Evolutionary conservation across 257 asterid genomes (phyloP).

Genomic region (Marsdenia floribunda): DNA sequence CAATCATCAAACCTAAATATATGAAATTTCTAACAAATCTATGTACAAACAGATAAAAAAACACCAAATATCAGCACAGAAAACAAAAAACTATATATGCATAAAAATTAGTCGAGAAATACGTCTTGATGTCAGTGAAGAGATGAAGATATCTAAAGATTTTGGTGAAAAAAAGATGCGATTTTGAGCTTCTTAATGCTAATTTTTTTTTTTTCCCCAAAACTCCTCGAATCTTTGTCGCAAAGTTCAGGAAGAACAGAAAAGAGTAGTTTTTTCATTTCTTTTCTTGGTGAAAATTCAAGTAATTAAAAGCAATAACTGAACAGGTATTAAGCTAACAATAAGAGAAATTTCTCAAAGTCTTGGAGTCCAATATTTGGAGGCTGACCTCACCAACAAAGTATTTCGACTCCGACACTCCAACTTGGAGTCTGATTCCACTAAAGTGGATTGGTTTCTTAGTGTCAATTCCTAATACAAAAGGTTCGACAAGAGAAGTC

Average conservation of each 20-base stretch:
- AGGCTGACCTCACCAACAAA: too few relatives aligned
- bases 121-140: conserved; percentile 18
- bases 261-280: not conserved
- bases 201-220: conserved; percentile 15
- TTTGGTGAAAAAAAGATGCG: not conserved
- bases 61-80: not conserved
- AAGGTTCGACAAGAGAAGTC: too few relatives aligned
- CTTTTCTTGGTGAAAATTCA: conserved; percentile 9
- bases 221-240: conserved; percentile 53
- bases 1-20: conserved; percentile 8
- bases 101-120: not conserved
- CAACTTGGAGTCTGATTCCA: too few relatives aligned
- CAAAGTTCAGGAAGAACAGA: conserved; percentile 30
- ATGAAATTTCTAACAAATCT: not conserved
- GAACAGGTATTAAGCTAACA: too few relatives aligned
- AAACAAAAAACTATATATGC: not conserved
- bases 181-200: conserved; percentile 13
- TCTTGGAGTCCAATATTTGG: too few relatives aligned
- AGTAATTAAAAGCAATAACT: not conserved
- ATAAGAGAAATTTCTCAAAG: too few relatives aligned
- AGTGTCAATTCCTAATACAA: too few relatives aligned
- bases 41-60: not conserved
- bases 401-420: too few relatives aligned
- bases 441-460: too few relatives aligned
- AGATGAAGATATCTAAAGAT: conserved; percentile 23